A percentile compares a stretch with the other conserved stretches of the same genome.
Conservation (phyloP, 495 filamentous ascomycete species). For the Schizothecium vesticola region DNA sequence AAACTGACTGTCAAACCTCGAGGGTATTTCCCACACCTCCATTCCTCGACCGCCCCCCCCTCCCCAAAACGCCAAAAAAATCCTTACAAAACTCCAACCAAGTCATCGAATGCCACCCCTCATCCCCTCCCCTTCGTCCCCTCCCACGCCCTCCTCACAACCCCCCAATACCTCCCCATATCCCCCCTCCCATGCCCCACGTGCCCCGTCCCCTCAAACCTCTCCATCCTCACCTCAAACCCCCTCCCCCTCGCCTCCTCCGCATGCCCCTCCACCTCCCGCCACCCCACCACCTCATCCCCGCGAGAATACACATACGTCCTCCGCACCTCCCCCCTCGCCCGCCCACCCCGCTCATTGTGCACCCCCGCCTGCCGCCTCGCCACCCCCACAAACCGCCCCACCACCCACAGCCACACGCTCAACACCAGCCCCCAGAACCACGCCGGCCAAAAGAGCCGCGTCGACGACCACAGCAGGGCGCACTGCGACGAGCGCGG, state of each 20-base stretch:
- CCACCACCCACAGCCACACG: slow-evolving; percentile 25
- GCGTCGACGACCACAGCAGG: slow-evolving; percentile 19
- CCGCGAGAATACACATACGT: slow-evolving; percentile 39
- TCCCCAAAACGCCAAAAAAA: background rate
- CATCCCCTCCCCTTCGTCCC: slow-evolving; percentile 4
- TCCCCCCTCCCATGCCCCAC: slow-evolving; percentile 39
- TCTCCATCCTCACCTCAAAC: slow-evolving; percentile 30
- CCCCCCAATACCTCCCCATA: slow-evolving; percentile 38
- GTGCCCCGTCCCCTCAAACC: slow-evolving; percentile 35
- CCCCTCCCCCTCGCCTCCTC: slow-evolving; percentile 28
- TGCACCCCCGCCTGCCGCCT: slow-evolving; percentile 19
- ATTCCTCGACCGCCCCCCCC: no score
- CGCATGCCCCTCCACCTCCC: slow-evolving; percentile 37
- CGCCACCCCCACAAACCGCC: slow-evolving; percentile 13
- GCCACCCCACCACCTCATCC: slow-evolving; percentile 37
- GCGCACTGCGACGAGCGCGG: slow-evolving; percentile 28
- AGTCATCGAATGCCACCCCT: background rate
- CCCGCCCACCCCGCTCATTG: slow-evolving; percentile 23
- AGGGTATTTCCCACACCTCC: background rate
- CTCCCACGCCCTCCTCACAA: slow-evolving; percentile 36
- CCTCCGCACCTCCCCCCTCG: slow-evolving; percentile 31
- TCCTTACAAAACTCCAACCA: background rate
- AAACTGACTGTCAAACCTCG: background rate
- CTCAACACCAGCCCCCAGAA: slow-evolving; percentile 24
- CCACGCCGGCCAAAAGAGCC: slow-evolving; percentile 21